Conservation (phyloP, 2,329 filamentous ascomycete genomes). For the Ramichloridium luteum region DNA sequence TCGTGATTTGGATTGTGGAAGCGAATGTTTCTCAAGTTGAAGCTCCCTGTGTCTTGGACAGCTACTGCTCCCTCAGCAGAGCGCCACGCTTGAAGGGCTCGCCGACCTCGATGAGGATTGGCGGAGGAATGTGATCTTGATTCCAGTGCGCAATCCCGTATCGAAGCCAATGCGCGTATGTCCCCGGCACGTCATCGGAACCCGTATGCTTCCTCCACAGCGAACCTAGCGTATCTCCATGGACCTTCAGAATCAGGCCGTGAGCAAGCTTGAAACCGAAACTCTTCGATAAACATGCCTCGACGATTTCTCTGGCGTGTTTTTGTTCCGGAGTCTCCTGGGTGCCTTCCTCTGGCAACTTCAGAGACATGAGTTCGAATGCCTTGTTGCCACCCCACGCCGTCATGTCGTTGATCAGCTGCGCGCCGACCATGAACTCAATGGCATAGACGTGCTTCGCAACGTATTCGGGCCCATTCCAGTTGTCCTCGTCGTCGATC, state of each 20-base stretch:
- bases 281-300: slow-evolving; percentile 37
- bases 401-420: slow-evolving; percentile 43
- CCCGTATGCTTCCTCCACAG: slow-evolving; percentile 41
- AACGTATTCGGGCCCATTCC: slow-evolving; percentile 44
- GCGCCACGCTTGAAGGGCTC: slow-evolving; percentile 32
- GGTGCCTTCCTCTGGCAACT: slow-evolving; percentile 28
- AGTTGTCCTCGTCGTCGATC: slow-evolving; percentile 38
- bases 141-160: slow-evolving; percentile 38
- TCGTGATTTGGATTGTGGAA: too few species aligned
- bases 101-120: slow-evolving; percentile 24
- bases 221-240: slow-evolving; percentile 40
- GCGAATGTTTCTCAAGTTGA: too few species aligned
- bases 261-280: slow-evolving; percentile 47
- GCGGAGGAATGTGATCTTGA: slow-evolving; percentile 31
- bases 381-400: slow-evolving; percentile 39
- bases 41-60: too few species aligned
- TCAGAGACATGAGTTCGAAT: slow-evolving; percentile 39
- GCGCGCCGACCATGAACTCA: slow-evolving; percentile 39
- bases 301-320: slow-evolving; percentile 39
- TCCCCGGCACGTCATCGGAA: slow-evolving; percentile 37
- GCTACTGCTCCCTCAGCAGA: slow-evolving; percentile 13
- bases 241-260: slow-evolving; percentile 40
- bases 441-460: slow-evolving; percentile 38
- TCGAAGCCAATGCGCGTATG: slow-evolving; percentile 44
- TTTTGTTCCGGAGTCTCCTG: slow-evolving; percentile 35